A percentile compares a stretch with the other conserved stretches of the same genome.
Conservation (phyloP, 2,329 filamentous ascomycete species). For the Camillea tinctor region DNA sequence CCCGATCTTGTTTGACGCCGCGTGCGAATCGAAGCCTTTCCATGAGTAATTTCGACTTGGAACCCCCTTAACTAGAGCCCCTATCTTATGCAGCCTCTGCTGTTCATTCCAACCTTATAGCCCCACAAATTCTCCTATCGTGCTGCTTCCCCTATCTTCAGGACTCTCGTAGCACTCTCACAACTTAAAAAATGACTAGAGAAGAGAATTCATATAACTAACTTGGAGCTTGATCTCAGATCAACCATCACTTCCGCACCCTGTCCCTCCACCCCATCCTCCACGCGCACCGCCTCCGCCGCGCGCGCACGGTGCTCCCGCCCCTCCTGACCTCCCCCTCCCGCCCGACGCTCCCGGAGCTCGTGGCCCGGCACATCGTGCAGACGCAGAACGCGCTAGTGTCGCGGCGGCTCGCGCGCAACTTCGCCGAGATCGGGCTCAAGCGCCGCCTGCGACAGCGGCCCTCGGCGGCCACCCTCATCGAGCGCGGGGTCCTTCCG, state of each 20-base stretch:
- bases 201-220: not conserved
- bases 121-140: too few species aligned
- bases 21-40: not conserved
- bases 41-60: not conserved
- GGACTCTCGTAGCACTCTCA: not conserved
- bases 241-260: slow-evolving; percentile 59
- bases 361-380: slow-evolving; percentile 65
- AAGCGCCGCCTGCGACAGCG: slow-evolving; percentile 59
- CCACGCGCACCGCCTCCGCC: slow-evolving; percentile 60
- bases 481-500: slow-evolving; percentile 63
- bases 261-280: slow-evolving; percentile 65
- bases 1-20: not conserved
- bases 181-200: not conserved
- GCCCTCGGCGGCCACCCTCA: slow-evolving; percentile 58
- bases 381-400: slow-evolving; percentile 64
- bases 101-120: too few species aligned
- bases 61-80: not conserved
- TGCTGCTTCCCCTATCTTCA: not conserved
- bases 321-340: slow-evolving; percentile 55
- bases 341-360: slow-evolving; percentile 59
- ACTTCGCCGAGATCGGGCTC: slow-evolving; percentile 64
- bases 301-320: slow-evolving; percentile 52
- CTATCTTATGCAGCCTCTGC: too few species aligned
- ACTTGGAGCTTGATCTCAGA: slow-evolving; percentile 37
- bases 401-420: slow-evolving; percentile 62